Conservation (phyloP, 257 asterid species). For the Penstemon newberryi region DNA sequence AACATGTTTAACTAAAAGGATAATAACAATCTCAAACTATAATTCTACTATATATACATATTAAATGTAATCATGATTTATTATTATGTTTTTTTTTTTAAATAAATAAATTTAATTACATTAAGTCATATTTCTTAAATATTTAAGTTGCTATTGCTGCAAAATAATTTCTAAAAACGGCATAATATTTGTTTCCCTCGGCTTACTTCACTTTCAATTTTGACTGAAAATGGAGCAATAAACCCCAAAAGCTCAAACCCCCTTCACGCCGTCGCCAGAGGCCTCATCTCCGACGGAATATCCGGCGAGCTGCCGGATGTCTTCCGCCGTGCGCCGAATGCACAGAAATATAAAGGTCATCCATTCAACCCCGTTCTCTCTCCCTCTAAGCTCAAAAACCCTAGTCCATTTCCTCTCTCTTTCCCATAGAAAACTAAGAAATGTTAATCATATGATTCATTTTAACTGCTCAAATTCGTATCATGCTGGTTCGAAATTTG, state of each 20-base stretch:
- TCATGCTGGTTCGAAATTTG: constrained; percentile 33
- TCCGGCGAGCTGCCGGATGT: constrained; percentile 57
- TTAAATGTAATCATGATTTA: too few species aligned
- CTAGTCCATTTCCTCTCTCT: constrained; percentile 27
- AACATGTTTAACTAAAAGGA: too few species aligned
- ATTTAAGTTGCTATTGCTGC: too few species aligned
- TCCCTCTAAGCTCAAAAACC: constrained; percentile 38
- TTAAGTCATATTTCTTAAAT: too few species aligned
- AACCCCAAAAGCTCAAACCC: constrained; percentile 40
- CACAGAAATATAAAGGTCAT: constrained; percentile 51
- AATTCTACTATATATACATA: too few species aligned
- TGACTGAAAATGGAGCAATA: constrained; percentile 17
- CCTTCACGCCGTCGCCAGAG: constrained; percentile 42
- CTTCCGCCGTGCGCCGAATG: constrained; percentile 47
- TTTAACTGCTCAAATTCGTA: constrained; percentile 34
- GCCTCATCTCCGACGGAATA: constrained; percentile 33
- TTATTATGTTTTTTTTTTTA: too few species aligned
- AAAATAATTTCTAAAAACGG: neutral
- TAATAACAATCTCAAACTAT: too few species aligned
- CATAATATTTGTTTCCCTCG: neutral
- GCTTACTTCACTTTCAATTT: neutral
- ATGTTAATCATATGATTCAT: constrained; percentile 28
- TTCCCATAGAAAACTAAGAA: constrained; percentile 23
- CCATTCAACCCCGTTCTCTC: constrained; percentile 31
- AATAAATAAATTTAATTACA: too few species aligned